These are phyloP conservation scores for Neocatenulostroma microsporum DNA, from an alignment of 2,329 filamentous ascomycete genomes.

Conservation along the genomic window DNA sequence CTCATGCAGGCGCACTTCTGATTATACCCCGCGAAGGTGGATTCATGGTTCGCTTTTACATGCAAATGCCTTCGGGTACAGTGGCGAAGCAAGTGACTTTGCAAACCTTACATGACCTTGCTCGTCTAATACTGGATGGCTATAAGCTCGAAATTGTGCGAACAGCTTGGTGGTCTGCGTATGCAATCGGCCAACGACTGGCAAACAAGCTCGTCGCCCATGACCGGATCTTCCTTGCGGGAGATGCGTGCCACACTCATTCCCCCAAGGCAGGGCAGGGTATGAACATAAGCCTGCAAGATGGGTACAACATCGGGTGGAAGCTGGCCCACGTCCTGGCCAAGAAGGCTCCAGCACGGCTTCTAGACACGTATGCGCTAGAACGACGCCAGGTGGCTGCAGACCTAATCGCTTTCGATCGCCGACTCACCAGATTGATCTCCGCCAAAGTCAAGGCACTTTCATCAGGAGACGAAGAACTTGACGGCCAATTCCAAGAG, in stretches of 20 bases:
- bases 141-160: too few species aligned
- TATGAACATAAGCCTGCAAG: conserved; percentile 73
- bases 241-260: conserved; percentile 67
- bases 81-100: too few species aligned
- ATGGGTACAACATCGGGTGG: conserved; percentile 37
- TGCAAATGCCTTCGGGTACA: too few species aligned
- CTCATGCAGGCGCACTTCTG: conserved; percentile 64
- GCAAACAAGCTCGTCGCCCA: conserved; percentile 33
- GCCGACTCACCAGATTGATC: conserved; percentile 51
- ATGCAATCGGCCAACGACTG: conserved; percentile 65
- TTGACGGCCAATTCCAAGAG: too few species aligned
- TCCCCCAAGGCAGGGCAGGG: conserved; percentile 50
- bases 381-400: conserved; percentile 52
- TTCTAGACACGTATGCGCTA: conserved; percentile 44
- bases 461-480: too few species aligned
- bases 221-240: conserved; percentile 65
- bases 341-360: conserved; percentile 31
- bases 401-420: conserved; percentile 56
- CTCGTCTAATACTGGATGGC: too few species aligned
- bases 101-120: too few species aligned
- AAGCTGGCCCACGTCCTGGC: conserved; percentile 33
- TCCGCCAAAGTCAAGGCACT: conserved; percentile 53
- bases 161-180: conserved; percentile 75
- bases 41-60: conserved; percentile 20
- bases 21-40: conserved; percentile 59